Evolutionary conservation across 169 alveolate species (phyloP).

Genomic region (Babesia microti): DNA sequence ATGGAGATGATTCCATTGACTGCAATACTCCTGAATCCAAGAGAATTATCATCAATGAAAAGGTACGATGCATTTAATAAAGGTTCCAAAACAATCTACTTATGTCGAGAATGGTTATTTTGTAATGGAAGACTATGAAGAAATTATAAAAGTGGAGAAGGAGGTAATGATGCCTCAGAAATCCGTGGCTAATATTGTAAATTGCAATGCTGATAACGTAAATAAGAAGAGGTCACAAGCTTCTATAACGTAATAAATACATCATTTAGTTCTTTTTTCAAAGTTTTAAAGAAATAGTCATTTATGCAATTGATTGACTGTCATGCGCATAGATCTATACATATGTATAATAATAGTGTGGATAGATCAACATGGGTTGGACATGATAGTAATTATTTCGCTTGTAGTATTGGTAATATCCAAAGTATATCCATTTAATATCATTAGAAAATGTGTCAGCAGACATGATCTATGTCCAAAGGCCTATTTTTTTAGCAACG

Average conservation of each 20-base stretch:
- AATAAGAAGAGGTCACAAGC: not conserved
- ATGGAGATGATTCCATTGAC: too few relatives aligned
- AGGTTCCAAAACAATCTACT: conserved; percentile 38
- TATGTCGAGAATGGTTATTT: conserved; percentile 46
- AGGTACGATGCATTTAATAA: too few relatives aligned
- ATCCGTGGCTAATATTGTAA: not conserved
- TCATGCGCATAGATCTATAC: not conserved
- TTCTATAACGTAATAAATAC: too few relatives aligned
- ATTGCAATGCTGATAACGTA: not conserved
- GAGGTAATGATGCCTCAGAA: not conserved
- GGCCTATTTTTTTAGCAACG: too few relatives aligned
- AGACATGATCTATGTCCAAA: conserved; percentile 2
- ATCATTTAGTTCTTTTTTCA: too few relatives aligned
- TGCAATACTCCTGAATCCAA: too few relatives aligned
- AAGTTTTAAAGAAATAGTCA: conserved; percentile 1
- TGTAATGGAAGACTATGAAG: conserved; percentile 43
- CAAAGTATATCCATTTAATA: conserved; percentile 1
- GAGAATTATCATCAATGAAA: too few relatives aligned
- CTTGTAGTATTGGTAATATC: not conserved
- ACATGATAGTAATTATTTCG: not conserved
- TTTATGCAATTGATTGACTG: not conserved
- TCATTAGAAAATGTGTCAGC: not conserved
- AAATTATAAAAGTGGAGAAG: conserved; percentile 24
- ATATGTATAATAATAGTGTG: too few relatives aligned
- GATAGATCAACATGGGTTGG: not conserved